Base-by-base conservation (phyloP, 148 eudicot genomes). In the Vaccinium macrocarpon region DNA sequence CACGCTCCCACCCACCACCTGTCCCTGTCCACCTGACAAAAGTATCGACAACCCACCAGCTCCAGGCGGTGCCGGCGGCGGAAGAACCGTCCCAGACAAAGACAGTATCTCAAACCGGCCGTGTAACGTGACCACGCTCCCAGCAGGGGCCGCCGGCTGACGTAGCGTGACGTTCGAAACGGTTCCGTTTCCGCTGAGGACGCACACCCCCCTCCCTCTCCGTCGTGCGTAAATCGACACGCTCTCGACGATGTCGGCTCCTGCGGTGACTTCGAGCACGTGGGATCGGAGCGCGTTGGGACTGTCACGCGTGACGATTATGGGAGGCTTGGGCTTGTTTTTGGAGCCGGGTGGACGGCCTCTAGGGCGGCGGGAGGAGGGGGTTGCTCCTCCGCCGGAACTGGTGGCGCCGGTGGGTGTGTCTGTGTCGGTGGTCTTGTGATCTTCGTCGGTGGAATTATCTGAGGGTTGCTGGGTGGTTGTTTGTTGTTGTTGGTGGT, bases 301-400 rank as follows among this genome's bases (percentile, higher is more conserved):
- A 59, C 83, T 66, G 75, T 81, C 83, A 0, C 83, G 46, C 5
- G 83, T 66, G 12, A 81, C 83, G 21, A 81, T 64, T 6, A 81
- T 81, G 23, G 83, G 83, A 49, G 83, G 76, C 75, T 66, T 81
- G 13, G 83, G 76, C 83, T 81, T 81, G 76, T 81, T 81, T 27
- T 49, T 81, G 25, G 83, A 81, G 3, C 83, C 83, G 1, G 75
- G 76, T 27, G 83, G 83, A 16, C 83, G 83, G 46, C 83, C 83
- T 27, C 83, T 38, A 0, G 83, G 76, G 76, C 75, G 83, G 15
- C 83, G 83, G 21, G 5, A 23, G 59, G 83, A 81, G n/a, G 56
- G 14, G 23, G 75, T 18, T 9, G 75, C 57, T 50, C 51, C 51
- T 14, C 55, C 82, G 29, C 82, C 82, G 8, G 72, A 56, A 46